Percentiles rank a stretch among this genome's conserved stretches.
Evolutionary conservation across 345 rosid species (phyloP).

Genomic region (Limnanthes douglasii): DNA sequence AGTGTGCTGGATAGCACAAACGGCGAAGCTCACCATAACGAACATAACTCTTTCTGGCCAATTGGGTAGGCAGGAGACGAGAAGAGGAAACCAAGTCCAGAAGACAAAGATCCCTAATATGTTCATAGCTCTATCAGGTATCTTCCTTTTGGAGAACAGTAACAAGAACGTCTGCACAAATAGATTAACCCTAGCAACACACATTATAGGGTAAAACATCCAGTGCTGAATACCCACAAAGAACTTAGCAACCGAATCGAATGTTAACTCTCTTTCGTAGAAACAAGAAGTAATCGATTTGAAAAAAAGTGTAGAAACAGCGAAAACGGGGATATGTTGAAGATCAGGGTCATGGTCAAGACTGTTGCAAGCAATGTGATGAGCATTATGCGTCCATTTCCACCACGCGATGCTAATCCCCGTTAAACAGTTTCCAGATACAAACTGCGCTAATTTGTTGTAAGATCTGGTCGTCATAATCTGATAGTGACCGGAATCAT

Average conservation of each 20-base stretch:
- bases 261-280: slow-evolving; percentile 15
- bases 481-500: slow-evolving; percentile 55
- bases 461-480: slow-evolving; percentile 13
- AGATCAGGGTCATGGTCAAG: slow-evolving; percentile 41
- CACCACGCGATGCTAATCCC: slow-evolving; percentile 52
- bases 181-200: slow-evolving; percentile 35
- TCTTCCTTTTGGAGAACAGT: slow-evolving; percentile 19
- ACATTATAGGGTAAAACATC: slow-evolving; percentile 43
- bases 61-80: slow-evolving; percentile 33
- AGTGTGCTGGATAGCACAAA: slow-evolving; percentile 32
- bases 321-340: slow-evolving; percentile 39
- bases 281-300: slow-evolving; percentile 15
- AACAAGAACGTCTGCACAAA: slow-evolving; percentile 24
- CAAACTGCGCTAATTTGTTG: slow-evolving; percentile 30
- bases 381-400: slow-evolving; percentile 39
- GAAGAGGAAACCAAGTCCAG: slow-evolving; percentile 40
- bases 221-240: slow-evolving; percentile 37
- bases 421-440: slow-evolving; percentile 50
- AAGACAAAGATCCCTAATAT: slow-evolving; percentile 22
- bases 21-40: slow-evolving; percentile 22
- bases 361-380: slow-evolving; percentile 39
- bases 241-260: slow-evolving; percentile 26
- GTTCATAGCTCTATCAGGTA: slow-evolving; percentile 20
- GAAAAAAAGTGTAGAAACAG: slow-evolving; percentile 33
- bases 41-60: slow-evolving; percentile 33